phyloP scores from a whole-genome alignment of 2,329 filamentous ascomycete genomes.

The Orbilia ellipsospora region DNA sequence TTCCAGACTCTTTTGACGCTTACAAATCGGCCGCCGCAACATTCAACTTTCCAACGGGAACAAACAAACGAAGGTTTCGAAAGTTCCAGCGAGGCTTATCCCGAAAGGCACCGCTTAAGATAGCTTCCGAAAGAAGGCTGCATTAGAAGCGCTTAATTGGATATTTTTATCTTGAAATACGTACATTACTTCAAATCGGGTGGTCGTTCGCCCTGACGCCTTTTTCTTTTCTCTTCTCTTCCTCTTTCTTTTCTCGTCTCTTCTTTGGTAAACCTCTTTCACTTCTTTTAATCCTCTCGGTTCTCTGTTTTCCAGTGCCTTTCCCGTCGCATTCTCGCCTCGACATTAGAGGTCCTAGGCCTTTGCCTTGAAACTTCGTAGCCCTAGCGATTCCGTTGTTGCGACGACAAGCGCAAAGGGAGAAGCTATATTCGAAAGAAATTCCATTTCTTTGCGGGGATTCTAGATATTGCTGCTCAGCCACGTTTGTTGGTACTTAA shows the following conservation, averaged over 20 bases:
- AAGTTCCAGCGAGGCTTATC: conserved; percentile 13
- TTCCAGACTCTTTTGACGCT: conserved; percentile 46
- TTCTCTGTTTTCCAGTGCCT: background rate
- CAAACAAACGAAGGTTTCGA: background rate
- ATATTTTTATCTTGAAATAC: background rate
- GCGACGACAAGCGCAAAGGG: background rate
- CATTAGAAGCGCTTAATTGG: conserved; percentile 3
- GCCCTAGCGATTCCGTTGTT: conserved; percentile 6
- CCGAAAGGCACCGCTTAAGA: background rate
- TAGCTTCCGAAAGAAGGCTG: conserved; percentile 1
- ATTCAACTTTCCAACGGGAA: background rate
- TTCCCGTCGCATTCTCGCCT: background rate
- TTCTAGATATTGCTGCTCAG: too few relatives aligned
- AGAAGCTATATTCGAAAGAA: too few relatives aligned
- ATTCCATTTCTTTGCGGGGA: too few relatives aligned
- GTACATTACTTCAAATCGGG: too few relatives aligned
- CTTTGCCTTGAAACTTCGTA: background rate
- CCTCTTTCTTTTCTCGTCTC: too few relatives aligned
- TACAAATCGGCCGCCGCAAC: conserved; percentile 28
- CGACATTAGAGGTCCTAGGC: background rate
- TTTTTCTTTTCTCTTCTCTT: background rate
- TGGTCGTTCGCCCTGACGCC: conserved; percentile 1
- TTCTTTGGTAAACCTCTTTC: background rate
- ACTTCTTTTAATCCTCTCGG: background rate
- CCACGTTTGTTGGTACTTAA: too few relatives aligned